Percentiles rank a stretch among this genome's conserved stretches.
Conservation (phyloP, 2,329 filamentous ascomycete species). For the Escovopsis weberi region DNA sequence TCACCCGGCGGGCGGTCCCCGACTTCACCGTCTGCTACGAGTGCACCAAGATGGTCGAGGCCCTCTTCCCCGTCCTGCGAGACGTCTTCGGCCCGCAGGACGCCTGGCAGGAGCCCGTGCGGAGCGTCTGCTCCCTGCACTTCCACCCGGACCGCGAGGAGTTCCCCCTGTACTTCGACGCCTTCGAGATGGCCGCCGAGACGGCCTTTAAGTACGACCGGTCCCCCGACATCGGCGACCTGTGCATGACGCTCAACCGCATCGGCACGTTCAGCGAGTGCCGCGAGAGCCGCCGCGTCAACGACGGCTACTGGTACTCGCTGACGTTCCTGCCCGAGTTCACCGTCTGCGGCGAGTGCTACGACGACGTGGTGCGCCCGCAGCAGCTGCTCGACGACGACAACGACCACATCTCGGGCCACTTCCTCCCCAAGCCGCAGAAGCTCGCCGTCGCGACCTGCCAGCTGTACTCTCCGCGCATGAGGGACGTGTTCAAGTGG, state of each 20-base stretch:
- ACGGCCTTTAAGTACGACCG: constrained; percentile 27
- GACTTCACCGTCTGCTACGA: constrained; percentile 63
- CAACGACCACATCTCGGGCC: constrained; percentile 34
- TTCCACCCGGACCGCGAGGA: constrained; percentile 35
- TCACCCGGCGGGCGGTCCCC: constrained; percentile 45
- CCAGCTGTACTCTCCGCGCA: constrained; percentile 66
- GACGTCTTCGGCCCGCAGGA: constrained; percentile 48
- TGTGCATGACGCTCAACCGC: constrained; percentile 49
- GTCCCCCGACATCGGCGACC: constrained; percentile 41
- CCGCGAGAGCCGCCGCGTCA: constrained; percentile 43
- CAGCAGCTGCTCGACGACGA: constrained; percentile 25
- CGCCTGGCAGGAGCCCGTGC: constrained; percentile 28
- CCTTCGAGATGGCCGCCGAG: constrained; percentile 43
- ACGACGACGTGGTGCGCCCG: constrained; percentile 63
- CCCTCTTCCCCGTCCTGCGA: constrained; percentile 56
- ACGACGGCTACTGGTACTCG: constrained; percentile 59
- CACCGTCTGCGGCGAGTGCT: constrained; percentile 80
- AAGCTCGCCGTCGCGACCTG: constrained; percentile 45
- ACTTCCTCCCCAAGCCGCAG: constrained; percentile 49
- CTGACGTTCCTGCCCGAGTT: constrained; percentile 64
- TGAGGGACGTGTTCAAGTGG: constrained; percentile 58
- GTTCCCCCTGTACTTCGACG: constrained; percentile 46
- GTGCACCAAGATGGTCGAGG: constrained; percentile 58
- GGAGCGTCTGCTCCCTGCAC: constrained; percentile 54
- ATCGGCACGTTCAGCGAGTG: constrained; percentile 49